Evolutionary conservation across 129 eudicot genomes (phyloP).

Genomic region (Scalesia atractyloides): DNA sequence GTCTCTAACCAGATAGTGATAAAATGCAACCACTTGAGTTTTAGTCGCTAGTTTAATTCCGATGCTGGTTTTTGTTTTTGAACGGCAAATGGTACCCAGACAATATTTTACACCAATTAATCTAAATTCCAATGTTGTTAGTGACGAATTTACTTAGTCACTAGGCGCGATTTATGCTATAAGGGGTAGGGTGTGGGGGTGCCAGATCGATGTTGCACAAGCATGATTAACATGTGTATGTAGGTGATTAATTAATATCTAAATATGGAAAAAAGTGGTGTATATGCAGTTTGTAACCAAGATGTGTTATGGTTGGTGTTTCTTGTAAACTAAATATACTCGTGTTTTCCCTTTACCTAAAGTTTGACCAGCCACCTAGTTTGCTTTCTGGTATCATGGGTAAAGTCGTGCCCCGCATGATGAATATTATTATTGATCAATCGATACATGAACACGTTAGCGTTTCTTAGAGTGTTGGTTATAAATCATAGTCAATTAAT

Average conservation of each 20-base stretch:
- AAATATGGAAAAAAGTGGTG: constrained; percentile 5
- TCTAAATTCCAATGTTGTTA: too few species aligned
- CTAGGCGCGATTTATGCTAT: too few species aligned
- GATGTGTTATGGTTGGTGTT: constrained; percentile 13
- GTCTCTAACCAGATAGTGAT: too few species aligned
- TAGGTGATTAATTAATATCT: constrained; percentile 21
- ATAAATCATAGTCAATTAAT: constrained; percentile 19
- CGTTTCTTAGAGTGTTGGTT: constrained; percentile 5
- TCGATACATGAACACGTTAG: constrained; percentile 27
- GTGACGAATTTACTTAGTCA: too few species aligned
- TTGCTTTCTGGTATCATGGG: constrained; percentile 15
- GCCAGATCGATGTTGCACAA: too few species aligned
- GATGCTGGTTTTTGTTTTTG: too few species aligned
- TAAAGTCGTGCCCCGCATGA: constrained; percentile 26
- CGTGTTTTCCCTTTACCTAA: background rate
- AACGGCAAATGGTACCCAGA: too few species aligned
- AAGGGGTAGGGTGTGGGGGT: too few species aligned
- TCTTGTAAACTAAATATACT: constrained; percentile 24
- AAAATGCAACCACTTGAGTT: too few species aligned
- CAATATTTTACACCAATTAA: too few species aligned
- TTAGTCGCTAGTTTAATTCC: too few species aligned
- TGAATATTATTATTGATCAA: constrained; percentile 16
- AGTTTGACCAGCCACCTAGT: constrained; percentile 8
- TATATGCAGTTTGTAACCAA: constrained; percentile 12
- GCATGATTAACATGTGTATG: background rate